A percentile compares a stretch with the other conserved stretches of the same genome.
Evolutionary conservation across 257 asterid species (phyloP).

Genomic region (Apocynum venetum): DNA sequence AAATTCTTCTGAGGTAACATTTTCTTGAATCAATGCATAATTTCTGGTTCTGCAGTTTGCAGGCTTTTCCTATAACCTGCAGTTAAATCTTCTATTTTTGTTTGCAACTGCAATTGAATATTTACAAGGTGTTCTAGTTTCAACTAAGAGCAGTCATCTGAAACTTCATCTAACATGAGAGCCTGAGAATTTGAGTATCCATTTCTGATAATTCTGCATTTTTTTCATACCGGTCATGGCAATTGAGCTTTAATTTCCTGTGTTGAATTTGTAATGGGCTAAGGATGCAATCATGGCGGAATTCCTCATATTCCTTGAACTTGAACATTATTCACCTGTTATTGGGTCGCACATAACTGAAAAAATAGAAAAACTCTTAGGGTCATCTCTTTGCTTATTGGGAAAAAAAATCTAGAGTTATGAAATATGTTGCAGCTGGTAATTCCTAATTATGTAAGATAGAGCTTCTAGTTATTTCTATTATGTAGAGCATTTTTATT

Average conservation of each 20-base stretch:
- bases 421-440: neutral
- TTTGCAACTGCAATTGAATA: neutral
- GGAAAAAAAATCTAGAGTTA: neutral
- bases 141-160: neutral
- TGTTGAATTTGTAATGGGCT: neutral
- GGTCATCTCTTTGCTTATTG: neutral
- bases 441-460: neutral
- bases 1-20: constrained; percentile 65
- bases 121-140: neutral
- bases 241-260: neutral
- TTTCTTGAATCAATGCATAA: neutral
- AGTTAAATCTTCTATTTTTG: neutral
- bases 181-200: neutral
- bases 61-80: neutral
- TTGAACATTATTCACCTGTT: no score
- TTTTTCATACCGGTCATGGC: neutral
- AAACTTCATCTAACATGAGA: neutral
- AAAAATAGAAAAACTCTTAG: neutral
- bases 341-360: neutral
- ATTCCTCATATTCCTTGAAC: neutral
- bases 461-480: neutral
- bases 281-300: no score
- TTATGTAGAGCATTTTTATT: neutral
- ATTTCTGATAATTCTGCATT: neutral
- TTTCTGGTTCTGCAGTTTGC: neutral